phyloP scores from a whole-genome alignment of 768 basidiomycete species.

The Stropharia rugosoannulata region DNA sequence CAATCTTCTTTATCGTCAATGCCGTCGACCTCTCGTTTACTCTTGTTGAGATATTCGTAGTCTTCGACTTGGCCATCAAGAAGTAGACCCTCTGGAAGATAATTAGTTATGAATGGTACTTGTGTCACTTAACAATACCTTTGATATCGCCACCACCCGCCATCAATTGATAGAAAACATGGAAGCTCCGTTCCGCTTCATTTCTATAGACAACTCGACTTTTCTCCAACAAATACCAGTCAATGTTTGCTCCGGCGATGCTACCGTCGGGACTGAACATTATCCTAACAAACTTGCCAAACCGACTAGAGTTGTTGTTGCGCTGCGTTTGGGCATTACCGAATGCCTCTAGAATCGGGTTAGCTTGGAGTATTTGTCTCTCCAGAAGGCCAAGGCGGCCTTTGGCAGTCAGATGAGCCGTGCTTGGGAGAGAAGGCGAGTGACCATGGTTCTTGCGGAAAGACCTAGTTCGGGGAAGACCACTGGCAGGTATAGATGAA shows the following conservation, averaged over 20 bases:
- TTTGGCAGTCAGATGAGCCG: slow-evolving; percentile 54
- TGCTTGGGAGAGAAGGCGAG: slow-evolving; percentile 44
- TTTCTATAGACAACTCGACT: slow-evolving; percentile 88
- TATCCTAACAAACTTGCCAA: slow-evolving; percentile 97
- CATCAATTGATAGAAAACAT: slow-evolving; percentile 95
- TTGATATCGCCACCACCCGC: slow-evolving; percentile 71
- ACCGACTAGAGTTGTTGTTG: slow-evolving; percentile 98
- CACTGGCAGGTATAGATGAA: slow-evolving; percentile 59
- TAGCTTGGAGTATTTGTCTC: slow-evolving; percentile 95
- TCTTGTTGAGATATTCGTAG: slow-evolving; percentile 91
- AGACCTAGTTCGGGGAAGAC: slow-evolving; percentile 62
- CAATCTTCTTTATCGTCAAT: slow-evolving; percentile 92
- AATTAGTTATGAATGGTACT: background rate
- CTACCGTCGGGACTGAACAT: slow-evolving; percentile 91
- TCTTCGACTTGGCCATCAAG: slow-evolving; percentile 73
- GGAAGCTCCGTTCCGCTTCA: slow-evolving; percentile 90
- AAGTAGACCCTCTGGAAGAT: slow-evolving; percentile 60
- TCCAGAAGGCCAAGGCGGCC: slow-evolving; percentile 86
- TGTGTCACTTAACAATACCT: slow-evolving; percentile 40
- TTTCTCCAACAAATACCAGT: slow-evolving; percentile 99
- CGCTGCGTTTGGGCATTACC: slow-evolving; percentile 98
- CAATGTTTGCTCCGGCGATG: slow-evolving; percentile 96
- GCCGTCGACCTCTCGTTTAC: slow-evolving; percentile 89
- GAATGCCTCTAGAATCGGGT: slow-evolving; percentile 96
- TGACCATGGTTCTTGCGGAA: slow-evolving; percentile 53